These are phyloP conservation scores for Alternaria triticina DNA, from an alignment of 2,329 filamentous ascomycete species.

Conservation along the genomic window DNA sequence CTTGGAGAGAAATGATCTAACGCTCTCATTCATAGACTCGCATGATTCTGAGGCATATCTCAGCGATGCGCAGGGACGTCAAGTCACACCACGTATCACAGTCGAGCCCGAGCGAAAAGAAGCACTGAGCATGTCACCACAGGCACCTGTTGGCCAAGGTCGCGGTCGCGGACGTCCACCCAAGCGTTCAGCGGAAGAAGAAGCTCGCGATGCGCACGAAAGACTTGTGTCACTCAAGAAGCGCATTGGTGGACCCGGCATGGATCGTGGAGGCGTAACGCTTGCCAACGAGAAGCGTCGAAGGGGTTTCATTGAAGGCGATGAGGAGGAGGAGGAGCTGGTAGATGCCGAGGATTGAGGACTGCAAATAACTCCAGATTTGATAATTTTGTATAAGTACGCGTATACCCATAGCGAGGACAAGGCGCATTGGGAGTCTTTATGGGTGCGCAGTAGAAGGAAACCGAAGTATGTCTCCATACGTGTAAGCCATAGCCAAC, in stretches of 20 bases:
- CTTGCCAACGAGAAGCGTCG: slow-evolving; percentile 61
- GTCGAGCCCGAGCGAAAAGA: slow-evolving; percentile 24
- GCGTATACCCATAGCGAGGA: slow-evolving; percentile 13
- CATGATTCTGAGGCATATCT: slow-evolving; percentile 56
- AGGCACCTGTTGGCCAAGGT: slow-evolving; percentile 25
- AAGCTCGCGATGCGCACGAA: slow-evolving; percentile 53
- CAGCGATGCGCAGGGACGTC: slow-evolving; percentile 55
- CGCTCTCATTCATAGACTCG: slow-evolving; percentile 34
- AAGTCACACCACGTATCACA: slow-evolving; percentile 55
- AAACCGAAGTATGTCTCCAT: not conserved
- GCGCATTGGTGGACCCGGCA: slow-evolving; percentile 57
- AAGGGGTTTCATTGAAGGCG: slow-evolving; percentile 58
- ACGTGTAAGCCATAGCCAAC: not conserved
- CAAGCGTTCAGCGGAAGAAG: slow-evolving; percentile 48
- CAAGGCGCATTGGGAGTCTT: not conserved
- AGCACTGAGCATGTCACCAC: not conserved
- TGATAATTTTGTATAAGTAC: slow-evolving; percentile 1
- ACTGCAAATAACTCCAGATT: not conserved
- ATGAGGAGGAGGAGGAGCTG: slow-evolving; percentile 56
- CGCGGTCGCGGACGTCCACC: slow-evolving; percentile 42
- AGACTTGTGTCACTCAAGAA: slow-evolving; percentile 58
- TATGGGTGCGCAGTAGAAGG: not conserved
- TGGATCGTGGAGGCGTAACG: slow-evolving; percentile 61
- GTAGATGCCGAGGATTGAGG: slow-evolving; percentile 38
- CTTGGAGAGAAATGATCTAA: slow-evolving; percentile 22